Conservation (phyloP, 768 basidiomycete species). For the Rossbeevera mucosa region DNA sequence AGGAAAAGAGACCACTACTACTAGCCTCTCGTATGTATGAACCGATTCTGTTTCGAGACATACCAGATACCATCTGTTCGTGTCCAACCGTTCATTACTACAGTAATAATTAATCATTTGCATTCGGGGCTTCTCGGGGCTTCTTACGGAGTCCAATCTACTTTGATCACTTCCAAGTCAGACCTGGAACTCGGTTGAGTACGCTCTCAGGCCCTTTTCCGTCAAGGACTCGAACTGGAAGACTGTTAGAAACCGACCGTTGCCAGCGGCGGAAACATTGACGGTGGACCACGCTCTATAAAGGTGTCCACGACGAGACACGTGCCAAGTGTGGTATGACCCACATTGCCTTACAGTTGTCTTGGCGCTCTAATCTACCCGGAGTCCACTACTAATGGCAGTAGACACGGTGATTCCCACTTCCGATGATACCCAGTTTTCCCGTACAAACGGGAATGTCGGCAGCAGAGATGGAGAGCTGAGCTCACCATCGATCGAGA, state of each 20-base stretch:
- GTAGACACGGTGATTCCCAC: conserved; percentile 1
- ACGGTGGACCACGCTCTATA: neutral
- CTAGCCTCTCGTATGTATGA: too few relatives aligned
- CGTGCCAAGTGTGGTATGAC: neutral
- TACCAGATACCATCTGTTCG: too few relatives aligned
- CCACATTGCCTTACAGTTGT: too few relatives aligned
- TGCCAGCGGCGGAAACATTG: neutral
- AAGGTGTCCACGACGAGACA: neutral
- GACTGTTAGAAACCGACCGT: neutral
- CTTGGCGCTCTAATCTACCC: neutral
- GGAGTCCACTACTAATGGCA: neutral
- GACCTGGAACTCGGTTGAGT: too few relatives aligned
- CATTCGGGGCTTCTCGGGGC: too few relatives aligned
- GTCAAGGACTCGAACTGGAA: neutral
- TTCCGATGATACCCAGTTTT: neutral
- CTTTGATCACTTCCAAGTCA: too few relatives aligned
- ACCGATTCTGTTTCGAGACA: too few relatives aligned
- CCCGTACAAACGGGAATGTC: neutral
- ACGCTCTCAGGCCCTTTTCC: neutral
- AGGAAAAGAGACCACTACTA: too few relatives aligned
- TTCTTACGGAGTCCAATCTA: too few relatives aligned
- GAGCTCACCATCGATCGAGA: neutral
- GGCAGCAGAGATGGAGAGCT: neutral
- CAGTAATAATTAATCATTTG: too few relatives aligned
- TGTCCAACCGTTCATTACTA: too few relatives aligned